Conservation (phyloP, 2,329 filamentous ascomycete species). For the Cadophora sp. region DNA sequence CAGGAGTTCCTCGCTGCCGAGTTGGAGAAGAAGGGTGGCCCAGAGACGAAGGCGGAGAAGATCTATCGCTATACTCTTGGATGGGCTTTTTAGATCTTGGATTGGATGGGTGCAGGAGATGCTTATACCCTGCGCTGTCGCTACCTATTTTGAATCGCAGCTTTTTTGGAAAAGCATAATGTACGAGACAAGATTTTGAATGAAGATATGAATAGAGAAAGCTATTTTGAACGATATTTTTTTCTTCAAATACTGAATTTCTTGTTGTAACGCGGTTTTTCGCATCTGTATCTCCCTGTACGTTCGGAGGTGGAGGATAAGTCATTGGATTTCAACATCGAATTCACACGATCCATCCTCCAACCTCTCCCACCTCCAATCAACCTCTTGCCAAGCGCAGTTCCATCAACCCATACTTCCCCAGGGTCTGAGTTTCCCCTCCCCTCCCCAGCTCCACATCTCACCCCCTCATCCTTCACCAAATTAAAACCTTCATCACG, state of each 20-base stretch:
- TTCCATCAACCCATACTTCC: too few relatives aligned
- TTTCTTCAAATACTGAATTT: not conserved
- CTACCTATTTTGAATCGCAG: not conserved
- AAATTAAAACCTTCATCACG: not conserved
- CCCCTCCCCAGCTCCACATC: not conserved
- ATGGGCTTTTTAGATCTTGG: slow-evolving; percentile 29
- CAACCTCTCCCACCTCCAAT: not conserved
- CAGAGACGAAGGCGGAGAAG: slow-evolving; percentile 36
- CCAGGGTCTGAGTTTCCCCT: too few relatives aligned
- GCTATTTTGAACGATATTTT: not conserved
- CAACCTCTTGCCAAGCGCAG: not conserved
- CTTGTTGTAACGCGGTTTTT: not conserved
- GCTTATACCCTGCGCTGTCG: slow-evolving; percentile 5
- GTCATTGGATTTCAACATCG: too few relatives aligned
- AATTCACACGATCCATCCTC: too few relatives aligned
- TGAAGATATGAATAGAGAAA: slow-evolving; percentile 13
- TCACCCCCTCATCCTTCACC: not conserved
- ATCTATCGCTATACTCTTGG: slow-evolving; percentile 38
- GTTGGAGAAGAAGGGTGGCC: slow-evolving; percentile 31
- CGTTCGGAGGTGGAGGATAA: too few relatives aligned
- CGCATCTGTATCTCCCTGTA: too few relatives aligned
- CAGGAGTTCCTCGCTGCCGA: slow-evolving; percentile 43
- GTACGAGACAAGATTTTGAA: not conserved
- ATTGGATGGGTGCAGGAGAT: not conserved
- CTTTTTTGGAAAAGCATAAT: not conserved